Evolutionary conservation across 768 basidiomycete species (phyloP).

Genomic region (Suillus ampliporus): DNA sequence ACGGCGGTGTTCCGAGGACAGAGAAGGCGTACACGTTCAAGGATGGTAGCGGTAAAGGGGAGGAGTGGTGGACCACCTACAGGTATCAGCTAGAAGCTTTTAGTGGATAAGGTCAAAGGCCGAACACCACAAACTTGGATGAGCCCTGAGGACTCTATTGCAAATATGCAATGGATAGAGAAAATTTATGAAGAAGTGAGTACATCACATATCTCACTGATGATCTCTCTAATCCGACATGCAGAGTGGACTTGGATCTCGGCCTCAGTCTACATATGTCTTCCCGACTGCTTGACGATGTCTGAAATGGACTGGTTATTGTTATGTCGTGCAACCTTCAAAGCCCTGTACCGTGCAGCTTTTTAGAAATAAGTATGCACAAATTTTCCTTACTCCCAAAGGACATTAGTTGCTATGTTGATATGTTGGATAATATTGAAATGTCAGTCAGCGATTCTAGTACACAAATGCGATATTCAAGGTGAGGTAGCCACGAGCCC

Average conservation of each 20-base stretch:
- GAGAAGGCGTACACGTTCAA: conserved; percentile 52
- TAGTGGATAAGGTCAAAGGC: conserved; percentile 61
- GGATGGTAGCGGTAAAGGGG: conserved; percentile 45
- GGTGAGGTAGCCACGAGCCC: background rate
- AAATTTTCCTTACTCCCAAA: too few species aligned
- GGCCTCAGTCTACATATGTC: conserved; percentile 33
- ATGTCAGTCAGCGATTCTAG: background rate
- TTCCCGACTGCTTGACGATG: conserved; percentile 24
- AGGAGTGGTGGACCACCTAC: conserved; percentile 63
- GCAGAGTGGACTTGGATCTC: conserved; percentile 41
- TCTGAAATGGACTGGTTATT: background rate
- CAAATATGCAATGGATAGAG: conserved; percentile 64
- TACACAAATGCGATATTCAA: background rate
- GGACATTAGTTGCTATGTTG: background rate
- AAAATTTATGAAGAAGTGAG: conserved; percentile 57
- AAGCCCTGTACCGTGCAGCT: background rate
- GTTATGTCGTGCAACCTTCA: background rate
- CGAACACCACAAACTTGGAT: conserved; percentile 61
- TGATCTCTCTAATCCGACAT: conserved; percentile 2
- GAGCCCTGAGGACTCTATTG: conserved; percentile 55
- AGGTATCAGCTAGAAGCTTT: conserved; percentile 68
- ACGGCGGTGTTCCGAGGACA: conserved; percentile 37
- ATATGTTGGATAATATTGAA: background rate
- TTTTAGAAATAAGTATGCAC: too few species aligned
- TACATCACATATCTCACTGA: conserved; percentile 11